A percentile compares a stretch with the other conserved stretches of the same genome.
phyloP scores from a whole-genome alignment of 2,329 filamentous ascomycete genomes.

The Fusarium keratoplasticum region DNA sequence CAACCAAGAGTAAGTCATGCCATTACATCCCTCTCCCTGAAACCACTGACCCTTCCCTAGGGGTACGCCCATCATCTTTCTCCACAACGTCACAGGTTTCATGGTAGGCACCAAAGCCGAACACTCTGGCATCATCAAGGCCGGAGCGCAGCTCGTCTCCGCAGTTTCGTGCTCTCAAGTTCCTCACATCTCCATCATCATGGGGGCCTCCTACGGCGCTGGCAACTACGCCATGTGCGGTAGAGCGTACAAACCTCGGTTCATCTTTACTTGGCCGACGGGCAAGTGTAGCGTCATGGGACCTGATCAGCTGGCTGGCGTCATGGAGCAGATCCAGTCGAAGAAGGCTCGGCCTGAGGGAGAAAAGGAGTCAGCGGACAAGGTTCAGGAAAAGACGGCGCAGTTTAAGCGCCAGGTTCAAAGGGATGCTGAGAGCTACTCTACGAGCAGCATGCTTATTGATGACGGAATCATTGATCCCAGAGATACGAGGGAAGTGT shows the following conservation, averaged over 20 bases:
- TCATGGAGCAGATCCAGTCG: slow-evolving; percentile 38
- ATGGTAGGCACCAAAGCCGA: slow-evolving; percentile 61
- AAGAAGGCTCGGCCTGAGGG: not conserved
- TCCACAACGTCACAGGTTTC: slow-evolving; percentile 61
- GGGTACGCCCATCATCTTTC: slow-evolving; percentile 55
- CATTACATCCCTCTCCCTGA: not conserved
- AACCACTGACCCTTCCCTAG: slow-evolving; percentile 29
- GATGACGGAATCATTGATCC: slow-evolving; percentile 49
- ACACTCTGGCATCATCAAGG: slow-evolving; percentile 57
- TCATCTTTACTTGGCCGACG: slow-evolving; percentile 34
- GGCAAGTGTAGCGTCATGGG: slow-evolving; percentile 42
- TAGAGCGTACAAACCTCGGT: not conserved
- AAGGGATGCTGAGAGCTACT: slow-evolving; percentile 37
- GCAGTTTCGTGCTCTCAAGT: slow-evolving; percentile 57
- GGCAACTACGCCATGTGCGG: slow-evolving; percentile 1
- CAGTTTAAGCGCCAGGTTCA: slow-evolving; percentile 32
- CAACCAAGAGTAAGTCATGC: not conserved
- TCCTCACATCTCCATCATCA: slow-evolving; percentile 57
- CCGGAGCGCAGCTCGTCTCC: slow-evolving; percentile 57
- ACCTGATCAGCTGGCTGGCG: slow-evolving; percentile 39
- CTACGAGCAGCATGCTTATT: slow-evolving; percentile 38
- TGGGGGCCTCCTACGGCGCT: slow-evolving; percentile 55
- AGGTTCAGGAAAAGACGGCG: slow-evolving; percentile 36
- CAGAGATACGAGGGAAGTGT: slow-evolving; percentile 35
- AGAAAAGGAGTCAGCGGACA: not conserved